Evolutionary conservation across 352 stramenopile species (phyloP), one percentile per base, ranked within the genome.

Genomic region (Phytophthora syringae): DNA sequence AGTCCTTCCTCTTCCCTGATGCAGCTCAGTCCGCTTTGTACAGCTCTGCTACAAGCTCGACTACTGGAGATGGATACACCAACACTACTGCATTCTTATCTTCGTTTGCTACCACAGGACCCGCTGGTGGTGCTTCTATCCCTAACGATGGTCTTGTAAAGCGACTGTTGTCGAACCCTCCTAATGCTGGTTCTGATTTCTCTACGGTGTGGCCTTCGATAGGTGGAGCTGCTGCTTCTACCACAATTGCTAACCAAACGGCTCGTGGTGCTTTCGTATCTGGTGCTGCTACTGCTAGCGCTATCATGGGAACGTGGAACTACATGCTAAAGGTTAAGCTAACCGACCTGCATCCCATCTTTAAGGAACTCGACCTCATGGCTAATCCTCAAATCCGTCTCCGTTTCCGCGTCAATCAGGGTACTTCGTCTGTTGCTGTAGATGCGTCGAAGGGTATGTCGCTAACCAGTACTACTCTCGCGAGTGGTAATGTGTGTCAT

Each of bases 291-390:
- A 13, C 51, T 2, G 21, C 37, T 59, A 12, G n/a, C 11, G 37
- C 22, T 28, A 59, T 59, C 18, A 49, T 59, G 52, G 52, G 37
- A 11, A 56, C 49, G 49, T 56, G 49, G 49, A 56, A 51, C 24
- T 51, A 54, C 13, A 43, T 54, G 47, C 47, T 54, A 10, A 54
- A 54, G 13, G 15, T 54, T 5, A 59, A 59, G n/a, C 37, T 59
- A 20, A 15, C 6, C 15, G 51, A 58, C 21, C 7, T 58, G 1
- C 51, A 58, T 16, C 51, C 36, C 7, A 42, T 59, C 20, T 59
- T 59, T 7, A 49, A 50, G 24, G 52, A 59, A 22, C 24, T 59
- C 10, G 52, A 49, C 18, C 13, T 49, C 3, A 59, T 59, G 34
- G 52, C 52, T 30, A 59, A 59, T 5, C 52, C 52, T 27, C 52